Base-by-base conservation (phyloP, 139 green algal genomes). In the Asterochloris erici region DNA sequence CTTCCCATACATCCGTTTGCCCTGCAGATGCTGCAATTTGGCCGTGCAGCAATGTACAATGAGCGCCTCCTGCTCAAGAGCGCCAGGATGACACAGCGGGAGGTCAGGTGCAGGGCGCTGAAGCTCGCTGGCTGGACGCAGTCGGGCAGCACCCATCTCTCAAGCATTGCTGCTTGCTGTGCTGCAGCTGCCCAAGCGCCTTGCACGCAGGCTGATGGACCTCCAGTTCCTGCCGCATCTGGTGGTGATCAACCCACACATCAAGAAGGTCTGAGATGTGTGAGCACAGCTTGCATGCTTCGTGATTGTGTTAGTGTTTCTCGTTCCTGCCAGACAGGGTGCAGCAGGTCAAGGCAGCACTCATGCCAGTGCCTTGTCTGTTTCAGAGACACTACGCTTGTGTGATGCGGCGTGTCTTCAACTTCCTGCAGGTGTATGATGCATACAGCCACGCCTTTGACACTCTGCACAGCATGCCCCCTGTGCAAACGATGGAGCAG, bases 221-320 rank as follows among this genome's bases (percentile, higher is more conserved):
- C 89, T 98, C 14, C 94, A 98, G 86, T 90, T 96, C 62, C 90
- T 98, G 63, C 94, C 94, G 38, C 92, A 97, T 85, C 93, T 98
- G 19, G 90, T 98, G 47, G 94, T 98, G 10, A 96, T 87, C 63
- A 98, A 98, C 87, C 95, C 95, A 0, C 92, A 98, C 89, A 96
- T 98, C 84, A 93, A 91, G 74, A 85, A 78, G 28, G 94, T 97
- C 47, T 73, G 66, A 73, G n/a, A 21, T 24, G 2, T 24, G 19
- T 73, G 1, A 26, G 66, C 66, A 73, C 66, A 73, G 66, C 66
- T 73, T 24, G 19, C 66, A 21, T 54, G 38, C 38, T 54, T 10
- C 4, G 38, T 54, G 38, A 54, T 54, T 54, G 38, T 54, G 4
- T 54, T 54, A n/a, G n/a, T 54, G 38, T 54, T 54, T 54, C 38